Conservation (phyloP, 768 basidiomycete species). For the Suillus occidentalis region DNA sequence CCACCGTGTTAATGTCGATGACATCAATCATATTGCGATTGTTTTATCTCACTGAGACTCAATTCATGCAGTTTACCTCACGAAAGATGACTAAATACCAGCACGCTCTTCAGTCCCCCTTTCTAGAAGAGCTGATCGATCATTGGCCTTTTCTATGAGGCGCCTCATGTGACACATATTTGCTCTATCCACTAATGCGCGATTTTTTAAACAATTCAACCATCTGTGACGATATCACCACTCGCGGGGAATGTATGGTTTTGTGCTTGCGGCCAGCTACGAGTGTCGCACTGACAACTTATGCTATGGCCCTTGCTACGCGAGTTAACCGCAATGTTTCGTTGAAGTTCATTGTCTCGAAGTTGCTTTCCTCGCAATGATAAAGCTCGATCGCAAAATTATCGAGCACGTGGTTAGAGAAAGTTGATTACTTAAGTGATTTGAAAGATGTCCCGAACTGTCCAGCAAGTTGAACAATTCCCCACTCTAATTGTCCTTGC, state of each 20-base stretch:
- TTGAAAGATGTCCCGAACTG: no score
- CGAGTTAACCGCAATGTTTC: background rate
- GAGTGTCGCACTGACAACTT: background rate
- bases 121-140: background rate
- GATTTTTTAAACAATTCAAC: background rate
- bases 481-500: no score
- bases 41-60: background rate
- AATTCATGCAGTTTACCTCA: background rate
- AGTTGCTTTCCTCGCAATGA: background rate
- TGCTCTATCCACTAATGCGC: background rate
- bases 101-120: background rate
- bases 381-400: slow-evolving; percentile 8
- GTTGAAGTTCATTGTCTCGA: slow-evolving; percentile 23
- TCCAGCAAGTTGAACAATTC: no score
- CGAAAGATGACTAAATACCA: background rate
- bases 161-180: background rate
- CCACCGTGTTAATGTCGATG: slow-evolving; percentile 14
- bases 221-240: background rate
- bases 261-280: background rate
- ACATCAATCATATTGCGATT: background rate
- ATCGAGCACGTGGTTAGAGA: slow-evolving; percentile 18
- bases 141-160: background rate
- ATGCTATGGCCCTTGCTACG: background rate
- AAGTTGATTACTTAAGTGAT: background rate
- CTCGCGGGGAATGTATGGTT: background rate